Evolutionary conservation across 306 rosid species (phyloP).

Genomic region (Acacia acuminata): DNA sequence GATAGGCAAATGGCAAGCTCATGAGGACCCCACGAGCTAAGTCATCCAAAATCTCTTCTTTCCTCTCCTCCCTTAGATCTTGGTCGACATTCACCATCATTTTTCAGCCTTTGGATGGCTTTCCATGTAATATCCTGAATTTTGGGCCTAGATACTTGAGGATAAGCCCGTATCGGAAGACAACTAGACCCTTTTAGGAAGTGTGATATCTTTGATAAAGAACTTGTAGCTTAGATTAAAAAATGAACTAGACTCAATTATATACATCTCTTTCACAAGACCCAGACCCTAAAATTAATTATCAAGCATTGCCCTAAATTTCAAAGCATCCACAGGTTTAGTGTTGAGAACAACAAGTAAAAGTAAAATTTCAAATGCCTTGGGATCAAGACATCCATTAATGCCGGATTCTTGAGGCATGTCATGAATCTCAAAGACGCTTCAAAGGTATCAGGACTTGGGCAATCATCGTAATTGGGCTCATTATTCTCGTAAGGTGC

Average conservation of each 20-base stretch:
- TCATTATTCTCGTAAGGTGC: conserved; percentile 88
- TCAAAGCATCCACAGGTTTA: background rate
- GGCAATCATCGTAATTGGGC: conserved; percentile 91
- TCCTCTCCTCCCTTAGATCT: no score
- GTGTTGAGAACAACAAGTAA: no score
- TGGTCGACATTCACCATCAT: no score
- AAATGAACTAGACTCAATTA: background rate
- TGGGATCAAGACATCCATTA: conserved; percentile 74
- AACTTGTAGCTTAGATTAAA: background rate
- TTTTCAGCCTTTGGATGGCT: no score
- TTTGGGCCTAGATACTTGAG: no score
- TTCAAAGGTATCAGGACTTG: conserved; percentile 95
- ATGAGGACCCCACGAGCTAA: no score
- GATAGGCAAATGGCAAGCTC: no score
- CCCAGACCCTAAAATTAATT: background rate
- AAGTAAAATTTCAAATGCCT: conserved; percentile 40
- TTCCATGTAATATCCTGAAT: no score
- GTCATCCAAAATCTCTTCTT: no score
- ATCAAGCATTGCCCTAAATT: background rate
- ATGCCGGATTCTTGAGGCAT: conserved; percentile 78
- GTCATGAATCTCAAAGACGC: conserved; percentile 84
- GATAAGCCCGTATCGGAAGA: no score
- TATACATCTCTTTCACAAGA: background rate
- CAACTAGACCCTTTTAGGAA: no score
- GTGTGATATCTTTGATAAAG: background rate